Percentiles rank a stretch among this genome's conserved stretches.
Evolutionary conservation across 306 rosid species (phyloP).

Genomic region (Glycine soja): DNA sequence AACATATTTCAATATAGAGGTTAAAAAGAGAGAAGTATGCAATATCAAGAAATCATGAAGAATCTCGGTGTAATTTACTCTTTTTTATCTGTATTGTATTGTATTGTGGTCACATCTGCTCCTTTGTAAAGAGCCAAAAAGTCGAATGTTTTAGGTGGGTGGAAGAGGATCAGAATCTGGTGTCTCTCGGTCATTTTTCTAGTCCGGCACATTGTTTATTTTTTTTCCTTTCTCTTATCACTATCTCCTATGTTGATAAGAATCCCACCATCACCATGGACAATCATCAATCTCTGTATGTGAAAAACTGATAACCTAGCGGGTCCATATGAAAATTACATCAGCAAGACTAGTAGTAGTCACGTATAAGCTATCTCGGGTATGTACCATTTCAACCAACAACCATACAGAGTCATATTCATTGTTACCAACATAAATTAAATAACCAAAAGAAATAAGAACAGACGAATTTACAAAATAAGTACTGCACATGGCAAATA

Average conservation of each 20-base stretch:
- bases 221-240: conserved; percentile 47
- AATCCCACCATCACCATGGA: conserved; percentile 54
- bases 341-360: conserved; percentile 7
- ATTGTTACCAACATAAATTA: conserved; percentile 2
- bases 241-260: conserved; percentile 60
- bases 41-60: no score
- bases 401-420: no score
- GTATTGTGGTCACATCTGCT: conserved; percentile 57
- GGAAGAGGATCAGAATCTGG: conserved; percentile 73
- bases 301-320: conserved; percentile 5
- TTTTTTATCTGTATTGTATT: conserved; percentile 6
- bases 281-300: conserved; percentile 41
- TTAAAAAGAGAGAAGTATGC: not conserved
- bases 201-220: conserved; percentile 38
- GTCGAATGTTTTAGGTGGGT: conserved; percentile 56
- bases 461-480: not conserved
- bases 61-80: not conserved
- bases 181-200: conserved; percentile 50
- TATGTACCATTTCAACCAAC: not conserved
- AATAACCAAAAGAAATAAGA: not conserved
- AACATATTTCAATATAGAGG: not conserved
- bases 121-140: conserved; percentile 52
- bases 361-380: not conserved
- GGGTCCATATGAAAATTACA: conserved; percentile 34
- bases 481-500: not conserved